Percentiles rank a stretch among this genome's conserved stretches.
Evolutionary conservation across 208 protist genomes (phyloP).

Genomic region (Trypanosomatidae sp.): DNA sequence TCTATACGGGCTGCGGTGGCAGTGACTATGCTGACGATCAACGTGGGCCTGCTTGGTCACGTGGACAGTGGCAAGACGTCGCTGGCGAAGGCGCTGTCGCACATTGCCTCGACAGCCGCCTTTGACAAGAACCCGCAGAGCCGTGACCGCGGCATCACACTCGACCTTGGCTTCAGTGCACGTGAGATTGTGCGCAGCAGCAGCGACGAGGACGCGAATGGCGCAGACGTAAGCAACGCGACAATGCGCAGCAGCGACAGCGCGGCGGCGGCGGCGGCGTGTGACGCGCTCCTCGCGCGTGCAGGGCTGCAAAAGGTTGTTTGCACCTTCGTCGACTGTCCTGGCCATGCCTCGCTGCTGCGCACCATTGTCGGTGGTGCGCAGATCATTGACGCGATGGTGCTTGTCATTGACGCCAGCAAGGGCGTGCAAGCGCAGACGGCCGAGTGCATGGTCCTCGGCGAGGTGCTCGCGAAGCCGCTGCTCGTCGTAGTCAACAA

Average conservation of each 20-base stretch:
- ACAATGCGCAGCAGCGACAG: no score
- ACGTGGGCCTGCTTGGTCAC: constrained; percentile 94
- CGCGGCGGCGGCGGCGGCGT: no score
- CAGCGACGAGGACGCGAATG: no score
- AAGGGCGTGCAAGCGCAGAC: constrained; percentile 99
- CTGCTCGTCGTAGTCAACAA: constrained; percentile 97
- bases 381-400: constrained; percentile 97
- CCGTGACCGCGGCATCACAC: constrained; percentile 94
- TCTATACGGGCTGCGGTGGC: no score
- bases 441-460: constrained; percentile 89
- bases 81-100: constrained; percentile 87
- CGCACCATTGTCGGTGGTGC: constrained; percentile 96
- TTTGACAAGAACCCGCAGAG: constrained; percentile 98
- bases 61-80: constrained; percentile 97
- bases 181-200: constrained; percentile 11
- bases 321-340: constrained; percentile 97
- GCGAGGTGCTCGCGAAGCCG: constrained; percentile 57
- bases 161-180: constrained; percentile 97
- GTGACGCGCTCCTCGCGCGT: constrained; percentile 3
- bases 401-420: constrained; percentile 94
- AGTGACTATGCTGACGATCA: constrained; percentile 78
- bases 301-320: constrained; percentile 22
- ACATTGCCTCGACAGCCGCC: constrained; percentile 88
- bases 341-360: constrained; percentile 97
- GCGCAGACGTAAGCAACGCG: no score